phyloP scores from a whole-genome alignment of 2,329 filamentous ascomycete species.

The Beauveria medogensis region DNA sequence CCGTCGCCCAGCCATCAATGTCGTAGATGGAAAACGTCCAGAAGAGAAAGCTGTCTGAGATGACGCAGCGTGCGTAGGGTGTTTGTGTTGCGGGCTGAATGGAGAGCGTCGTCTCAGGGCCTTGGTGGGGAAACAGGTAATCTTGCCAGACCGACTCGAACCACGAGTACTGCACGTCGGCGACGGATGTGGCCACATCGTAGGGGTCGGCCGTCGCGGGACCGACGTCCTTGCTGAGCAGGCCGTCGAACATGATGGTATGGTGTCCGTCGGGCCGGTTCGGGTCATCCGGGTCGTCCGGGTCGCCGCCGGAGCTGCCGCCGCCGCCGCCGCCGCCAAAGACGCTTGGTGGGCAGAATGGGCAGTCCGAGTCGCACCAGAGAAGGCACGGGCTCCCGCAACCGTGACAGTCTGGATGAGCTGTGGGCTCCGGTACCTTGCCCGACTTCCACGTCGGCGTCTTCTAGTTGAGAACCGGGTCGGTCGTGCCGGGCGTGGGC shows the following conservation, averaged over 20 bases:
- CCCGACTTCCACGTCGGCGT: constrained; percentile 1
- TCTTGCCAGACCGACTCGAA: not conserved
- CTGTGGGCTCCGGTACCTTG: not conserved
- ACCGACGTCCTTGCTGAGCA: not conserved
- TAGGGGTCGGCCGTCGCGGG: not conserved
- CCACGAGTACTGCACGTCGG: not conserved
- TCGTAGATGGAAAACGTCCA: constrained; percentile 9
- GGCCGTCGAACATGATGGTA: not conserved
- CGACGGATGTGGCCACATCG: not conserved
- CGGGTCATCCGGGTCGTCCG: constrained; percentile 1
- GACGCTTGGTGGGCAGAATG: constrained; percentile 5
- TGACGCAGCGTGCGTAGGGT: not conserved
- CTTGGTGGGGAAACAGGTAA: not conserved
- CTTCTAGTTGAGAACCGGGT: constrained; percentile 4
- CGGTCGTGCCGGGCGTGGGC: not conserved
- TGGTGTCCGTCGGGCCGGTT: not conserved
- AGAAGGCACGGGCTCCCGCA: constrained; percentile 2
- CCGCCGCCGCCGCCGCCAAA: not conserved
- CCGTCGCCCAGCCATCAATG: constrained; percentile 7
- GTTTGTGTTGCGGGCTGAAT: not conserved
- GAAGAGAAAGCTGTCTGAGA: not conserved
- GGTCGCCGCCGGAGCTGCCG: not conserved
- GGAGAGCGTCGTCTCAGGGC: not conserved
- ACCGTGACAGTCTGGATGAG: not conserved
- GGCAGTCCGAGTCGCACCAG: constrained; percentile 8